phyloP scores from a whole-genome alignment of 768 basidiomycete species.

The Podaxis mareebaensis region DNA sequence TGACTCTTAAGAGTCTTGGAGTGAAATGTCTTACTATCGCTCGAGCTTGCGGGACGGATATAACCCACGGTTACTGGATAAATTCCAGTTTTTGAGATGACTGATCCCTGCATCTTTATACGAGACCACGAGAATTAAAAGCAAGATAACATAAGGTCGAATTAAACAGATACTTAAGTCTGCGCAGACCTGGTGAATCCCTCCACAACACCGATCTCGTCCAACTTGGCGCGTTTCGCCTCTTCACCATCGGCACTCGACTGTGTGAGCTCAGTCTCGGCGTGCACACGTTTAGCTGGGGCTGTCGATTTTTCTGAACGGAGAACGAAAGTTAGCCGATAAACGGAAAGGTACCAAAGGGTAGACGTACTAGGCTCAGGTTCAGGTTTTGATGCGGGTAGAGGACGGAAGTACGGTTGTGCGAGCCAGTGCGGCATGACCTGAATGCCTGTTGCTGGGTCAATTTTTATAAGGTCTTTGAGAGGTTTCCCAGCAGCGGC shows the following conservation, averaged over 20 bases:
- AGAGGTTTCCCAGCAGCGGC: slow-evolving; percentile 29
- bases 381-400: slow-evolving; percentile 13
- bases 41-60: no score
- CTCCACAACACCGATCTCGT: neutral
- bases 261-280: neutral
- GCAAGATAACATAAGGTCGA: neutral
- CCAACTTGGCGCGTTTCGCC: slow-evolving; percentile 1
- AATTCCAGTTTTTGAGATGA: no score
- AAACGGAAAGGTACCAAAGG: neutral
- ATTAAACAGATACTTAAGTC: neutral
- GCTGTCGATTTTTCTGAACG: neutral
- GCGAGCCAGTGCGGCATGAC: slow-evolving; percentile 49
- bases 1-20: no score
- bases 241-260: neutral
- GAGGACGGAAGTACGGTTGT: slow-evolving; percentile 66
- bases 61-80: no score
- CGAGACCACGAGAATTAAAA: neutral
- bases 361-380: neutral
- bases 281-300: neutral
- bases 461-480: slow-evolving; percentile 31
- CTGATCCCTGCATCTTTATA: no score
- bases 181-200: neutral
- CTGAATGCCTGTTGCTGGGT: slow-evolving; percentile 36
- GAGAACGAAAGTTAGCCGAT: neutral
- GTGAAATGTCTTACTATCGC: no score